phyloP scores from a whole-genome alignment of 352 stramenopile species.

The Globisporangium nodosum region DNA sequence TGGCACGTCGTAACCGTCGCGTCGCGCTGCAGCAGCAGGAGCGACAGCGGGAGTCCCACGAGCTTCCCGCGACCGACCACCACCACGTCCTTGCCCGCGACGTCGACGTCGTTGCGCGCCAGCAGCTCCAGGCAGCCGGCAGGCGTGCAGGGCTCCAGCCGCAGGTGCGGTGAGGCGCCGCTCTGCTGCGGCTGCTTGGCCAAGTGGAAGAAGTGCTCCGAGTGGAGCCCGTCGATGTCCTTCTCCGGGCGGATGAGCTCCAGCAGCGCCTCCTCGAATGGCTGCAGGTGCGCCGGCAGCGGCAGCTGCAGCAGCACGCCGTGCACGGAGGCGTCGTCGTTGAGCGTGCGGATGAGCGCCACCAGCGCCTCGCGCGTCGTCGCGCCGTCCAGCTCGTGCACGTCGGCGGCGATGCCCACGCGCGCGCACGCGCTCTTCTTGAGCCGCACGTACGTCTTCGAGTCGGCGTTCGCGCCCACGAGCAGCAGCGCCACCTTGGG shows the following conservation, averaged over 20 bases:
- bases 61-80: slow-evolving; percentile 97
- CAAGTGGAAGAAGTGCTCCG: slow-evolving; percentile 93
- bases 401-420: slow-evolving; percentile 88
- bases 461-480: slow-evolving; percentile 87
- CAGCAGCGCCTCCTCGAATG: slow-evolving; percentile 89
- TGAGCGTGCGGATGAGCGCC: slow-evolving; percentile 73
- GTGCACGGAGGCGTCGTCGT: slow-evolving; percentile 87
- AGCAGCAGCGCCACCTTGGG: slow-evolving; percentile 93
- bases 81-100: slow-evolving; percentile 94
- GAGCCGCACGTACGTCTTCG: slow-evolving; percentile 92
- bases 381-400: slow-evolving; percentile 51
- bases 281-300: slow-evolving; percentile 45
- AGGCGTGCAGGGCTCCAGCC: slow-evolving; percentile 89
- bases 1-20: slow-evolving; percentile 98
- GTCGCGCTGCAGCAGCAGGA: slow-evolving; percentile 93
- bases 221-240: slow-evolving; percentile 99
- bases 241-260: slow-evolving; percentile 89
- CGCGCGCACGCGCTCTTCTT: slow-evolving; percentile 98
- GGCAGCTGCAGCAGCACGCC: slow-evolving; percentile 95
- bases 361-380: slow-evolving; percentile 42
- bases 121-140: slow-evolving; percentile 73
- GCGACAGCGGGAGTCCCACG: slow-evolving; percentile 95
- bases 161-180: slow-evolving; percentile 22
- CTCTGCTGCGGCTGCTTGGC: slow-evolving; percentile 15
- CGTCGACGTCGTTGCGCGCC: slow-evolving; percentile 67